These are phyloP conservation scores for Aureobasidium sp. DNA, from an alignment of 2,329 filamentous ascomycete genomes.

Conservation along the genomic window DNA sequence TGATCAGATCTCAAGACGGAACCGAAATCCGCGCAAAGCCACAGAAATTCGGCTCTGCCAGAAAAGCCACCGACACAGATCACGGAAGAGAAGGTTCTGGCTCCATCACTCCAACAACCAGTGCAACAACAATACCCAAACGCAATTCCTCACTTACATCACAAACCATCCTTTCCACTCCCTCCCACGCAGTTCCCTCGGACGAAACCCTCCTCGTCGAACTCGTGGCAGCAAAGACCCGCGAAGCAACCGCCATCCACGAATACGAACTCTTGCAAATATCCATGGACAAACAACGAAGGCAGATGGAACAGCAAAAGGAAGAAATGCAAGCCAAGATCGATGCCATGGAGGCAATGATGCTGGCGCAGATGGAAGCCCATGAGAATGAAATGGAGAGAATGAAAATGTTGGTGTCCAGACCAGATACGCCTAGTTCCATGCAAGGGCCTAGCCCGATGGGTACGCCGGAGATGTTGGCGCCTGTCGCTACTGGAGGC, in stretches of 20 bases:
- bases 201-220: slow-evolving; percentile 66
- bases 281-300: slow-evolving; percentile 12
- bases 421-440: not conserved
- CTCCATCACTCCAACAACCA: not conserved
- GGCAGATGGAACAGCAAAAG: slow-evolving; percentile 7
- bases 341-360: slow-evolving; percentile 12
- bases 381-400: slow-evolving; percentile 12
- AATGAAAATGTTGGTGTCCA: not conserved
- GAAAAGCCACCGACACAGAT: not conserved
- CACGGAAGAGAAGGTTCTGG: not conserved
- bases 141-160: slow-evolving; percentile 52
- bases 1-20: slow-evolving; percentile 10
- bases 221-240: slow-evolving; percentile 48
- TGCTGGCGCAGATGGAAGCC: slow-evolving; percentile 12
- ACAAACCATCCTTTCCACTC: slow-evolving; percentile 38
- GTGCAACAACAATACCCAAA: slow-evolving; percentile 22
- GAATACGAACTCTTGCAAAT: slow-evolving; percentile 27
- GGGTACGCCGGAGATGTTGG: slow-evolving; percentile 1
- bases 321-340: slow-evolving; percentile 11
- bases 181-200: slow-evolving; percentile 36
- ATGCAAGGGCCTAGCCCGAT: not conserved
- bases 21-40: slow-evolving; percentile 8
- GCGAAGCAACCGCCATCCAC: slow-evolving; percentile 27
- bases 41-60: slow-evolving; percentile 6
- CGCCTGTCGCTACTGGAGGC: not conserved